A percentile compares a stretch with the other conserved stretches of the same genome.
phyloP scores from a whole-genome alignment of 1,284 basidiomycete species.

The Athelia sp. region DNA sequence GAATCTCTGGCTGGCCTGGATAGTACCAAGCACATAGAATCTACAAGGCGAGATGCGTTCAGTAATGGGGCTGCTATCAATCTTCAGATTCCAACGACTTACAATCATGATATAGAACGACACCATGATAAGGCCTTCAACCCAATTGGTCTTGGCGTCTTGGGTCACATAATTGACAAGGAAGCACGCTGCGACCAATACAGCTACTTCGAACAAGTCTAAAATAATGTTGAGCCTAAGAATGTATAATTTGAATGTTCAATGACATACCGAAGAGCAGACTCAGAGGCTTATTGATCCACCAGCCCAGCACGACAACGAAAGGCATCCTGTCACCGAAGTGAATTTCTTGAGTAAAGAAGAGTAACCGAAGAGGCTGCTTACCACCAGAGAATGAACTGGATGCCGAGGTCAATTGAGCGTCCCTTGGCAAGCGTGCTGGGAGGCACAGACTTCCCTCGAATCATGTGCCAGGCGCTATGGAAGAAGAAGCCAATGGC shows the following conservation, averaged over 20 bases:
- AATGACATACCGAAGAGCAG: conserved; percentile 36
- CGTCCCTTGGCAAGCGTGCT: conserved; percentile 49
- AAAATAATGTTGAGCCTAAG: conserved; percentile 1
- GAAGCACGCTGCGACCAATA: conserved; percentile 58
- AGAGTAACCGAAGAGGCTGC: too few relatives aligned
- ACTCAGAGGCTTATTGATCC: conserved; percentile 44
- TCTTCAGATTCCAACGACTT: conserved; percentile 12
- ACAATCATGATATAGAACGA: conserved; percentile 55
- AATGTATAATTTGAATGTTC: neutral
- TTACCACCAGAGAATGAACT: conserved; percentile 59
- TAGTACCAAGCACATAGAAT: conserved; percentile 55
- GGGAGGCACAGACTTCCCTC: conserved; percentile 34
- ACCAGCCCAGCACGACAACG: conserved; percentile 58
- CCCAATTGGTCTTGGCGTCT: conserved; percentile 68
- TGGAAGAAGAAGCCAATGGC: conserved; percentile 48
- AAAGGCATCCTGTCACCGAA: conserved; percentile 37
- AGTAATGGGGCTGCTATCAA: too few relatives aligned
- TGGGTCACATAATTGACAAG: conserved; percentile 69
- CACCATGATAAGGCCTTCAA: conserved; percentile 54
- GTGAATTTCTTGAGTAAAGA: too few relatives aligned
- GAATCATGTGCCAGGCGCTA: conserved; percentile 26
- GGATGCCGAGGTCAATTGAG: conserved; percentile 63
- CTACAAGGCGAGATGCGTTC: conserved; percentile 17
- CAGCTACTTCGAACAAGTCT: conserved; percentile 55
- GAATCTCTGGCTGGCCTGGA: conserved; percentile 35